Percentiles rank a stretch among this genome's conserved stretches.
Conservation (phyloP, 352 stramenopile genomes). For the Phytophthora boehmeriae region DNA sequence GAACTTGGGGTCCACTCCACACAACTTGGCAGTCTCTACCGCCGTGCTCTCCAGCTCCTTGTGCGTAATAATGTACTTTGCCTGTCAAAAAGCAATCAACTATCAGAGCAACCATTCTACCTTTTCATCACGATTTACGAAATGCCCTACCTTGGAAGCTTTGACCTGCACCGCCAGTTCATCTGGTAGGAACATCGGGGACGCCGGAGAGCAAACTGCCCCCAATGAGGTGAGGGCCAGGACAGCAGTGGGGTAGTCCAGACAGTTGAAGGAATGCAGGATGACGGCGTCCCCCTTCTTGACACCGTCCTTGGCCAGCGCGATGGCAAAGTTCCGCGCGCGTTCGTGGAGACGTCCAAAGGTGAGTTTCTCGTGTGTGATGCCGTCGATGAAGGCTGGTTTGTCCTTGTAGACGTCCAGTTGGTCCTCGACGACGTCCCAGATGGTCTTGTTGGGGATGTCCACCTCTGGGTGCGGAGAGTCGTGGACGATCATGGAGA, state of each 20-base stretch:
- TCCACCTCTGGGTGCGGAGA: constrained; percentile 55
- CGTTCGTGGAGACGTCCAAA: constrained; percentile 49
- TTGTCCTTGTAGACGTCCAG: constrained; percentile 39
- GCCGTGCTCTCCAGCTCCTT: constrained; percentile 54
- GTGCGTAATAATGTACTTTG: constrained; percentile 63
- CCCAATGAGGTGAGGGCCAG: constrained; percentile 58
- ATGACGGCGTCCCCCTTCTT: constrained; percentile 58
- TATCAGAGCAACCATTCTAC: not conserved
- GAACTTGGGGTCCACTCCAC: constrained; percentile 34
- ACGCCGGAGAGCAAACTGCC: constrained; percentile 60
- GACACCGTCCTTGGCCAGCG: constrained; percentile 49
- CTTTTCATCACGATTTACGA: not conserved
- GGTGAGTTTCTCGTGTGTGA: constrained; percentile 56
- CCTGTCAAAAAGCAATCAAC: constrained; percentile 16
- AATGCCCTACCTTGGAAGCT: constrained; percentile 39
- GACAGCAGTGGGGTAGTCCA: constrained; percentile 63
- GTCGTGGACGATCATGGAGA: constrained; percentile 62
- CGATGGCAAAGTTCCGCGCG: constrained; percentile 46
- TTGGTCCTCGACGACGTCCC: constrained; percentile 49
- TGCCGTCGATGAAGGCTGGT: constrained; percentile 57
- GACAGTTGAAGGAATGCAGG: constrained; percentile 72
- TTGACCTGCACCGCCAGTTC: constrained; percentile 59
- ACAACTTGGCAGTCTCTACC: constrained; percentile 43
- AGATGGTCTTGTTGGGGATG: constrained; percentile 59
- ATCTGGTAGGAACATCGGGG: constrained; percentile 54